These are phyloP conservation scores for Trichosporon coremiiforme DNA, from an alignment of 1,284 basidiomycete genomes.

Conservation along the genomic window DNA sequence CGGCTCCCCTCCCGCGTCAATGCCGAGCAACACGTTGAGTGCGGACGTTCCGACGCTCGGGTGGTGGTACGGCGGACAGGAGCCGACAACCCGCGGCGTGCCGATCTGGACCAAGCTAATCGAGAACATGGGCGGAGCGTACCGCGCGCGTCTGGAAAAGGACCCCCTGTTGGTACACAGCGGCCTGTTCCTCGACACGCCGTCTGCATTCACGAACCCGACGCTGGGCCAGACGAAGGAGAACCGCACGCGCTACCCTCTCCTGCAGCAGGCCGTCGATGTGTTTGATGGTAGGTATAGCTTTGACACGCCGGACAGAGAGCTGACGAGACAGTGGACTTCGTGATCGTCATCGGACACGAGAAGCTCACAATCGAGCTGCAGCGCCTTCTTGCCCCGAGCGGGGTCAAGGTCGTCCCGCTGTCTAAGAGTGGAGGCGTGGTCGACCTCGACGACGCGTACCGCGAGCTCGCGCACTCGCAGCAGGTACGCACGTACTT, in stretches of 20 bases:
- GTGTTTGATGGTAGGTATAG: conserved; percentile 74
- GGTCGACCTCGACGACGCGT: conserved; percentile 82
- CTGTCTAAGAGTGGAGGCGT: conserved; percentile 94
- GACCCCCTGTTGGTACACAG: conserved; percentile 68
- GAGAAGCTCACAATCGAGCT: conserved; percentile 97
- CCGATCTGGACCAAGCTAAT: conserved; percentile 74
- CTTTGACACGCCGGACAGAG: too few species aligned
- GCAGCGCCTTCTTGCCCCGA: conserved; percentile 70
- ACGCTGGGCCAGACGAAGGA: conserved; percentile 63
- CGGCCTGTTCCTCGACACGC: conserved; percentile 88
- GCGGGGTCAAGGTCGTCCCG: conserved; percentile 71
- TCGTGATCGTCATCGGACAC: conserved; percentile 90
- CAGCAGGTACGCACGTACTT: conserved; percentile 90
- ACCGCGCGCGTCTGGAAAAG: conserved; percentile 68
- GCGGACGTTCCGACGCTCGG: conserved; percentile 83
- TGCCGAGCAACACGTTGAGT: conserved; percentile 74
- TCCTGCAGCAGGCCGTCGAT: conserved; percentile 86
- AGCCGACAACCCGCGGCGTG: conserved; percentile 65
- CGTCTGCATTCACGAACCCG: conserved; percentile 77
- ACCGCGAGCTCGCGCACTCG: conserved; percentile 76
- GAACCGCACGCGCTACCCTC: conserved; percentile 70
- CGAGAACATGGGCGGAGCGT: conserved; percentile 71
- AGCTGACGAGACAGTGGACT: conserved; percentile 73
- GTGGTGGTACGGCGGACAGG: conserved; percentile 90
- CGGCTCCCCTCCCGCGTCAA: conserved; percentile 82